A percentile compares a stretch with the other conserved stretches of the same genome.
Evolutionary conservation across 768 basidiomycete genomes (phyloP).

Genomic region (Serendipita vermifera): DNA sequence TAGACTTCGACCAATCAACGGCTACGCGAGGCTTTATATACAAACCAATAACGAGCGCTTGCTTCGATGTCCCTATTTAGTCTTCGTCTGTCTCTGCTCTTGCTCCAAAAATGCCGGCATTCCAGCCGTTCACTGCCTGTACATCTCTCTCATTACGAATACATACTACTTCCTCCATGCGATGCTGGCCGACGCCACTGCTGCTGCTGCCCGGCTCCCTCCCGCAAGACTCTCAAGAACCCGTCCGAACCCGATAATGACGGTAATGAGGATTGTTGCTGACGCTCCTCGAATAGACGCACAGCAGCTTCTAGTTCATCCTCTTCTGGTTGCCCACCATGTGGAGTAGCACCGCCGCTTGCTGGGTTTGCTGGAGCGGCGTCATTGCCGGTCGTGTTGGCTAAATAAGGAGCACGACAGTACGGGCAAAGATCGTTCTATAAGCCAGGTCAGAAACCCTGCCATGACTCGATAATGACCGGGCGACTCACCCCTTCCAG

Average conservation of each 20-base stretch:
- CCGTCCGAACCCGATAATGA: too few relatives aligned
- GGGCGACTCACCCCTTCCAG: neutral
- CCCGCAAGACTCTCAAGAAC: too few relatives aligned
- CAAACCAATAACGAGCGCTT: neutral
- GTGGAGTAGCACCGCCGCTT: neutral
- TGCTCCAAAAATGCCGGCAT: neutral
- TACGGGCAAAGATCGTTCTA: constrained; percentile 4
- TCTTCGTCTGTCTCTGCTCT: neutral
- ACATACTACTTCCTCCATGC: neutral
- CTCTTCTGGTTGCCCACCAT: neutral
- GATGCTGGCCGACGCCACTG: neutral
- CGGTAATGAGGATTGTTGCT: too few relatives aligned
- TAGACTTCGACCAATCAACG: too few relatives aligned
- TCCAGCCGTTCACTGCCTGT: neutral
- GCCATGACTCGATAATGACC: neutral
- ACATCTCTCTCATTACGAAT: neutral
- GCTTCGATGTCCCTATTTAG: neutral
- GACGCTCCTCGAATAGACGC: too few relatives aligned
- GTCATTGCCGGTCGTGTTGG: neutral
- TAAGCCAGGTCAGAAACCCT: neutral
- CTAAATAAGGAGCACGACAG: neutral
- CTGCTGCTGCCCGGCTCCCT: neutral
- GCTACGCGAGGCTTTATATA: too few relatives aligned
- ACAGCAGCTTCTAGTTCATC: too few relatives aligned
- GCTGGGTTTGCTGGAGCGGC: neutral